Conservation (phyloP, 2,329 filamentous ascomycete genomes). For the Botrytis tulipae region DNA sequence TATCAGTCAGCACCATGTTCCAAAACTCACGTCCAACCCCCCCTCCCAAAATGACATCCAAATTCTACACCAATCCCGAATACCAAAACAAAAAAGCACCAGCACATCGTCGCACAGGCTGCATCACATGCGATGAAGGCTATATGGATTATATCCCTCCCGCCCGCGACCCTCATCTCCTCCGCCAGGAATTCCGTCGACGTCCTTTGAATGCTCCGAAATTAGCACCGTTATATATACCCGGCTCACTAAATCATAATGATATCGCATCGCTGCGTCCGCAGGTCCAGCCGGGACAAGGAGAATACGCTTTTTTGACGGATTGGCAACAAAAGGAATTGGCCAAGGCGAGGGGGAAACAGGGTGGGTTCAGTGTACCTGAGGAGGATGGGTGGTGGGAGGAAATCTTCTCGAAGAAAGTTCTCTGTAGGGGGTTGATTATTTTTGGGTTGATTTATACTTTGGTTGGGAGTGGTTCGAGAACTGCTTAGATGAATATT, state of each 20-base stretch:
- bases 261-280: neutral
- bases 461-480: too few species aligned
- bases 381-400: neutral
- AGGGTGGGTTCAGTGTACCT: neutral
- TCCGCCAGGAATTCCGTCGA: constrained; percentile 1
- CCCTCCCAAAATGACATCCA: neutral
- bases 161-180: neutral
- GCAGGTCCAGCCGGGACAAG: neutral
- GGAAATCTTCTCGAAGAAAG: neutral
- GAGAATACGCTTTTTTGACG: neutral
- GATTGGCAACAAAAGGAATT: neutral
- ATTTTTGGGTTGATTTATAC: neutral
- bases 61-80: neutral
- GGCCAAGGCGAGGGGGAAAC: too few species aligned
- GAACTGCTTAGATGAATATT: too few species aligned
- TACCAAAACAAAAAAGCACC: neutral
- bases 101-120: neutral
- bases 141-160: neutral
- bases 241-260: neutral
- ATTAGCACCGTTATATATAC: neutral
- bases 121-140: neutral
- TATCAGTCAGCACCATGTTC: neutral
- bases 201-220: neutral
- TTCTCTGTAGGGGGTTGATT: too few species aligned
- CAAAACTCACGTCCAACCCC: neutral